These are phyloP conservation scores for Yarrowia bubula DNA, from an alignment of 805 yeast genomes.

Conservation along the genomic window DNA sequence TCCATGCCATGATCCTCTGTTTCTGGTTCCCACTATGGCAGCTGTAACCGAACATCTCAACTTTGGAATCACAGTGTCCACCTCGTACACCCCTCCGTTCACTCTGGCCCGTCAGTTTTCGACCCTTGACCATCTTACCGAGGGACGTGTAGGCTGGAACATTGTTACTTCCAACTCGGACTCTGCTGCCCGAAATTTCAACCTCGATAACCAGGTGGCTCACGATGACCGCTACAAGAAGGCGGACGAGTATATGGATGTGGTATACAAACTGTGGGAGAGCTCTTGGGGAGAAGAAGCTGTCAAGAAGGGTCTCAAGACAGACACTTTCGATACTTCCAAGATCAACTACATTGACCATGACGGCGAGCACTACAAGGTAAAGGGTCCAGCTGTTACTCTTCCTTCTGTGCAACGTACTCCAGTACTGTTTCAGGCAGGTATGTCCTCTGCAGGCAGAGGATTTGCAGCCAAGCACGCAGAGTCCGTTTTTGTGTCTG, in stretches of 20 bases:
- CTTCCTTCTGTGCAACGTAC: slow-evolving; percentile 47
- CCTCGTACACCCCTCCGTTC: slow-evolving; percentile 46
- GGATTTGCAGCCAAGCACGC: slow-evolving; percentile 47
- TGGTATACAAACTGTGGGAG: slow-evolving; percentile 43
- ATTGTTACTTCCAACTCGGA: slow-evolving; percentile 47
- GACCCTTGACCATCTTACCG: slow-evolving; percentile 46
- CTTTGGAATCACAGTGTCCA: slow-evolving; percentile 47
- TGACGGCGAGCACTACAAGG: slow-evolving; percentile 45
- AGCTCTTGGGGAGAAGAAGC: slow-evolving; percentile 49
- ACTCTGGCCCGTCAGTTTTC: slow-evolving; percentile 47
- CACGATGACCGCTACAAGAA: slow-evolving; percentile 46
- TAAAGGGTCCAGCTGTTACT: slow-evolving; percentile 46
- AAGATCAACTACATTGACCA: slow-evolving; percentile 45
- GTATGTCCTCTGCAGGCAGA: slow-evolving; percentile 45
- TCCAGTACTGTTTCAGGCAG: slow-evolving; percentile 49
- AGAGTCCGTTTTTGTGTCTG: slow-evolving; percentile 44
- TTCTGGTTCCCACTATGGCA: slow-evolving; percentile 45
- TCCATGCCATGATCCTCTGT: slow-evolving; percentile 45
- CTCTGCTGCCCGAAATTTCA: slow-evolving; percentile 45
- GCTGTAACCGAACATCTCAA: slow-evolving; percentile 44
- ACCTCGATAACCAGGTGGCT: slow-evolving; percentile 41
- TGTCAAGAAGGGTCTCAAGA: slow-evolving; percentile 36
- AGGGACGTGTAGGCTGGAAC: slow-evolving; percentile 51
- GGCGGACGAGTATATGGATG: slow-evolving; percentile 46
- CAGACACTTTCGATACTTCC: slow-evolving; percentile 37